Evolutionary conservation across 768 basidiomycete genomes (phyloP).

Genomic region (Russula sp.): DNA sequence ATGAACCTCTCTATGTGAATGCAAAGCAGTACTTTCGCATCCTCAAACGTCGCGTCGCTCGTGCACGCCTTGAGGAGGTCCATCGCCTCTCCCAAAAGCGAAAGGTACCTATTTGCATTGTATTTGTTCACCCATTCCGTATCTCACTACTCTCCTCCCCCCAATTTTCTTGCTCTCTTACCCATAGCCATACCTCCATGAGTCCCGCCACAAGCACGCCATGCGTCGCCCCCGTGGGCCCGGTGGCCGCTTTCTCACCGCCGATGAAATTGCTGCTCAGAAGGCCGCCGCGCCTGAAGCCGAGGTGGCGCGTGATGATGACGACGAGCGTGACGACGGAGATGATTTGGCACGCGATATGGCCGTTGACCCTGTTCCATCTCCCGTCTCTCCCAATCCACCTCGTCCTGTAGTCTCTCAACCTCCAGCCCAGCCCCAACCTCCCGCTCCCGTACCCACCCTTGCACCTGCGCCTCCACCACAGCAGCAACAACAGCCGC

Average conservation of each 20-base stretch:
- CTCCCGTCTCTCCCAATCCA: conserved; percentile 6
- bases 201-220: conserved; percentile 96
- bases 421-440: conserved; percentile 1
- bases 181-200: conserved; percentile 89
- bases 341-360: conserved; percentile 19
- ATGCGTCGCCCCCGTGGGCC: conserved; percentile 96
- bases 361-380: conserved; percentile 5
- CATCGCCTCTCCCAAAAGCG: conserved; percentile 88
- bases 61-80: conserved; percentile 88
- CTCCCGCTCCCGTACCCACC: conserved; percentile 1
- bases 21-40: conserved; percentile 99
- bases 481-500: conserved; percentile 2
- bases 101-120: conserved; percentile 48
- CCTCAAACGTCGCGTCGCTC: conserved; percentile 86
- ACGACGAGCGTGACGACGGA: conserved; percentile 43
- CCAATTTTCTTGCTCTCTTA: conserved; percentile 9
- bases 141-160: not conserved
- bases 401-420: conserved; percentile 1
- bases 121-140: not conserved
- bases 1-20: conserved; percentile 95
- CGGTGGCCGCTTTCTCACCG: conserved; percentile 94
- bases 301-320: conserved; percentile 31
- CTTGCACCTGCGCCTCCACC: conserved; percentile 20
- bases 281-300: conserved; percentile 39
- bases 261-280: conserved; percentile 88